phyloP scores from a whole-genome alignment of 352 stramenopile genomes.

The Achlya hypogyna region DNA sequence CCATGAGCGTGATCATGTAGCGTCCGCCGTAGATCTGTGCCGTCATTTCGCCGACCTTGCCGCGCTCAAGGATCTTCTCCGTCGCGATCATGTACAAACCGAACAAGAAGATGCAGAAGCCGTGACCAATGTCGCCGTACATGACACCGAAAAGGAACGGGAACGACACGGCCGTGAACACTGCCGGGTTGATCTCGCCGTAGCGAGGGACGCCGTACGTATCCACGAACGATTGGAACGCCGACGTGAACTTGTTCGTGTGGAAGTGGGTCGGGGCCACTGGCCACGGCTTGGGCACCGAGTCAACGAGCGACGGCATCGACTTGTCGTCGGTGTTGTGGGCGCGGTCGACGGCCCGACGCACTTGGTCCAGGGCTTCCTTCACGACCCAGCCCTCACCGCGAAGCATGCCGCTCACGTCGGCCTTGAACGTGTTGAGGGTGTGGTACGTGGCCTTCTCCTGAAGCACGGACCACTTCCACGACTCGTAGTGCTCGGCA shows the following conservation, averaged over 20 bases:
- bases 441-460: conserved; percentile 92
- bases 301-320: conserved; percentile 68
- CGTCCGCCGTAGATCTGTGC: conserved; percentile 88
- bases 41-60: conserved; percentile 87
- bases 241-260: conserved; percentile 98
- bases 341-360: conserved; percentile 43
- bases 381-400: conserved; percentile 86
- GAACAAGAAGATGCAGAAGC: conserved; percentile 90
- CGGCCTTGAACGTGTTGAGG: conserved; percentile 89
- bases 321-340: conserved; percentile 78
- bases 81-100: conserved; percentile 92
- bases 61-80: conserved; percentile 78
- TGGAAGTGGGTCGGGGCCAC: conserved; percentile 97
- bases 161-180: conserved; percentile 99
- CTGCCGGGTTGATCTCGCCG: conserved; percentile 96
- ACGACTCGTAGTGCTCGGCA: conserved; percentile 58
- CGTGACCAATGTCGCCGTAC: conserved; percentile 99
- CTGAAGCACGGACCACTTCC: conserved; percentile 84
- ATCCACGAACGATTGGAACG: conserved; percentile 98
- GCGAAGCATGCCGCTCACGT: conserved; percentile 85
- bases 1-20: conserved; percentile 99
- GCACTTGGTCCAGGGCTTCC: conserved; percentile 33
- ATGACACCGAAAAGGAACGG: conserved; percentile 99
- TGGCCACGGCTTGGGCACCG: conserved; percentile 92
- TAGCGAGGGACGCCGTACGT: conserved; percentile 98